Conservation (phyloP, 441 rosid genomes). For the Syzygium syzygioides region DNA sequence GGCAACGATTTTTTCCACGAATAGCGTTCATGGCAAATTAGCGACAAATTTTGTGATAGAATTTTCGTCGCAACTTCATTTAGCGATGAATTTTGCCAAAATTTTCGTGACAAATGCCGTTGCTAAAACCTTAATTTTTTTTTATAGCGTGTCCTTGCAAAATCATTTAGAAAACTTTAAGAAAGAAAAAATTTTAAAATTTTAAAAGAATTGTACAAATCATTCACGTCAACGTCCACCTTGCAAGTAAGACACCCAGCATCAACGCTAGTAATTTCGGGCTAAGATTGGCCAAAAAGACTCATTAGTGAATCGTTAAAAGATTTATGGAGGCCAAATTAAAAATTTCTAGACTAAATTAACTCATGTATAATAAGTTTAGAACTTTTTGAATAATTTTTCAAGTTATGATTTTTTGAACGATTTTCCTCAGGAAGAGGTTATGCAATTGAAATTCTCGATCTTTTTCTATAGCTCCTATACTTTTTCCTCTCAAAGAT, state of each 20-base stretch:
- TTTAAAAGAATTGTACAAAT: too few species aligned
- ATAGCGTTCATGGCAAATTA: too few species aligned
- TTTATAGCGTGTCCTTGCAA: background rate
- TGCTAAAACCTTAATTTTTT: too few species aligned
- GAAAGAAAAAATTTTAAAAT: too few species aligned
- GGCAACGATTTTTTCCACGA: too few species aligned
- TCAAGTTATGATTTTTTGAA: accelerated
- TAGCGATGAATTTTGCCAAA: too few species aligned
- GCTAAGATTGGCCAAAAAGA: background rate
- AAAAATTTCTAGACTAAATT: background rate
- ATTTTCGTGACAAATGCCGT: too few species aligned
- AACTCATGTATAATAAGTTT: background rate
- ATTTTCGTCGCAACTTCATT: too few species aligned
- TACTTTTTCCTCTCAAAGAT: background rate
- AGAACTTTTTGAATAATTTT: background rate
- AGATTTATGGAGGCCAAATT: background rate
- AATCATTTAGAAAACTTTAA: background rate
- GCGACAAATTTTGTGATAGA: too few species aligned
- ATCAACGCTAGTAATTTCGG: accelerated
- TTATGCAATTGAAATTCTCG: background rate
- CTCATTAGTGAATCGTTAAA: accelerated
- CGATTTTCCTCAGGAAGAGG: background rate
- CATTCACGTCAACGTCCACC: accelerated
- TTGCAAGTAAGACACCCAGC: background rate
- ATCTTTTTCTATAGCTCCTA: background rate